Evolutionary conservation across 768 basidiomycete genomes (phyloP), one percentile per base, ranked within the genome.

Genomic region (Tylopilus felleus): DNA sequence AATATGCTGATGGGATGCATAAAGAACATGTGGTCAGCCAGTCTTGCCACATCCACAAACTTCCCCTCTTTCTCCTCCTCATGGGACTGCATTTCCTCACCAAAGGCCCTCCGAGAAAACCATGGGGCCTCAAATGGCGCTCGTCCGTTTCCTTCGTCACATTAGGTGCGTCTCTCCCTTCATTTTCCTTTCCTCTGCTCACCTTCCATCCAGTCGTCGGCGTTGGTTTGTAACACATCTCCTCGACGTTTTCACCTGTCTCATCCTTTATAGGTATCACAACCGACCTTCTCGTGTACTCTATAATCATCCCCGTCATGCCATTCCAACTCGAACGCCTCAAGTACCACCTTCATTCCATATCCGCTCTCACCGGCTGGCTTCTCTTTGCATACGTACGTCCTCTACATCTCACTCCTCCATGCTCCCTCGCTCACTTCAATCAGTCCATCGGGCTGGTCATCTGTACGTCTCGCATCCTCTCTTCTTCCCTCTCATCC

Each of bases 301-400:
- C 82, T 5, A 73, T 82, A 25, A 80, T 84, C 52, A 78, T 84
- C 29, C 84, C 84, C 9, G 82, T 85, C 28, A 74, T 85, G 52
- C 83, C 84, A 2, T 85, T 85, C 60, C 83, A 81, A 31, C 76
- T 86, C 22, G 77, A 83, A 59, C 64, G 52, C 6, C 73, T 85
- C 44, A 67, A 74, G 0, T 80, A 80, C 52, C 61, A 10, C n/a
- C 10, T 19, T n/a, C 38, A 64, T 8, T 51, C 68, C 12, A 75
- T 82, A 22, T 83, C 82, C 31, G 71, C 74, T 2, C 74, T 76
- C 28, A 75, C 80, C 0, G 83, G 84, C 28, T 86, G 83, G 83
- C 69, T 86, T 3, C 70, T 85, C 16, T 83, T 79, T 58, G 76
- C 80, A 55, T 85, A 77, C 56, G 84, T 83, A 56, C n/a, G 52